Evolutionary conservation across 768 basidiomycete species (phyloP), one percentile per base, ranked within the genome.

Genomic region (Mycena sanguinolenta): DNA sequence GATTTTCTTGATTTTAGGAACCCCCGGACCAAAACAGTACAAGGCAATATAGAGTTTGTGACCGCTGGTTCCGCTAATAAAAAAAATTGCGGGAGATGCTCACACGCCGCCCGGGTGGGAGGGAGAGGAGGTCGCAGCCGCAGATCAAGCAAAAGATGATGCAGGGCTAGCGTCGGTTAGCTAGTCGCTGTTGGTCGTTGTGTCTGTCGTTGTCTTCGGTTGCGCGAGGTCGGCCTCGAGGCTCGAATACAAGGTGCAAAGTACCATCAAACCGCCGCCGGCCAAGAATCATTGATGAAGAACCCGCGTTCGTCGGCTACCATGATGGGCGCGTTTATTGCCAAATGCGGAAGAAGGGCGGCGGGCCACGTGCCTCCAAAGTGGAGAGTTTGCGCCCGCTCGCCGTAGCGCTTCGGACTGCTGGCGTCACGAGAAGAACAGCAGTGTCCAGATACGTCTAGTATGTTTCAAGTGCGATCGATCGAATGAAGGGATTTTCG

Each of bases 171-270:
- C 39, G 16, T 55, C 64, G 55, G 54, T 38, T 60, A 59, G 25
- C 39, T 19, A 13, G 25, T 30, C 32, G n/a, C 25, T 49, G n/a
- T n/a, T n/a, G n/a, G n/a, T n/a, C n/a, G n/a, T n/a, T n/a, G n/a
- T n/a, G n/a, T n/a, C n/a, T n/a, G n/a, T n/a, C n/a, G n/a, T n/a
- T n/a, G n/a, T n/a, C n/a, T n/a, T n/a, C n/a, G n/a, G n/a, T n/a
- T n/a, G 67, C 53, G 59, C 61, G 54, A 58, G 63, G 46, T 69
- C 67, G 61, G 67, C 67, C 67, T 68, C 67, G 59, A 68, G 60
- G 67, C 67, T 68, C 61, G 66, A 58, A 44, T 67, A 49, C 66
- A 68, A 68, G 63, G 67, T 13, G 34, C 66, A 68, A 68, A 68
- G 67, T 46, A 50, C 52, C 60, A 68, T 63, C 60, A 63, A 25